Percentiles rank a stretch among this genome's conserved stretches.
Conservation (phyloP, 2,329 filamentous ascomycete species). For the Lasiodiplodia citricola region DNA sequence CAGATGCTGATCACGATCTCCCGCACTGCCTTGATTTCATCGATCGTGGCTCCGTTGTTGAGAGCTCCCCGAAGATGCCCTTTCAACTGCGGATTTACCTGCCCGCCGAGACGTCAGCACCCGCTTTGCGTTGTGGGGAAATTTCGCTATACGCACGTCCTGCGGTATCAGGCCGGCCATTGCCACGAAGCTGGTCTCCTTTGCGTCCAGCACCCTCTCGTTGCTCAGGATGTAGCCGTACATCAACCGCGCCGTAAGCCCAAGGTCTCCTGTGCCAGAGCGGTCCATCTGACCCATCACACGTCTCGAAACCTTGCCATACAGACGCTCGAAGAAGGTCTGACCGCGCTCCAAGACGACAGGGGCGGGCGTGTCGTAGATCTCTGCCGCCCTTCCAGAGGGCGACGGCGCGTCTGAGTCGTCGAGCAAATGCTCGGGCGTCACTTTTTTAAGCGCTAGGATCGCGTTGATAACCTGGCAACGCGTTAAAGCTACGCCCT, state of each 20-base stretch:
- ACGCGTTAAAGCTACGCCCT: conserved; percentile 9
- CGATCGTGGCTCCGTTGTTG: conserved; percentile 56
- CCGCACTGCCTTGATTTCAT: conserved; percentile 57
- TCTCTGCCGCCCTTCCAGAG: conserved; percentile 46
- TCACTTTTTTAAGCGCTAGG: conserved; percentile 51
- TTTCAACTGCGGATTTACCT: conserved; percentile 61
- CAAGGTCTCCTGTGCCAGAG: conserved; percentile 58
- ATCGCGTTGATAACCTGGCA: conserved; percentile 44
- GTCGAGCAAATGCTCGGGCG: conserved; percentile 51
- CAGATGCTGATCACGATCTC: conserved; percentile 55
- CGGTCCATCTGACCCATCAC: conserved; percentile 57
- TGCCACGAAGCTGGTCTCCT: conserved; percentile 59
- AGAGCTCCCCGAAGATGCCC: conserved; percentile 59
- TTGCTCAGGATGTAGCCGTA: conserved; percentile 59
- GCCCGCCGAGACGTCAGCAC: conserved; percentile 1
- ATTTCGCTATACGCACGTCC: conserved; percentile 48
- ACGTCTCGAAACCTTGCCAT: conserved; percentile 56
- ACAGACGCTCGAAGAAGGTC: conserved; percentile 55
- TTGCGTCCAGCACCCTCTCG: conserved; percentile 50
- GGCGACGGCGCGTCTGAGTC: conserved; percentile 45
- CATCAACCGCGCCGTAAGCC: conserved; percentile 53
- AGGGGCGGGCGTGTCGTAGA: conserved; percentile 43
- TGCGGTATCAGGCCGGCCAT: conserved; percentile 59
- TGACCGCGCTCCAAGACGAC: conserved; percentile 52
- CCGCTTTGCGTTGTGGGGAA: neutral